phyloP scores from a whole-genome alignment of 2,329 filamentous ascomycete species.

The Colletotrichum graminicola region DNA sequence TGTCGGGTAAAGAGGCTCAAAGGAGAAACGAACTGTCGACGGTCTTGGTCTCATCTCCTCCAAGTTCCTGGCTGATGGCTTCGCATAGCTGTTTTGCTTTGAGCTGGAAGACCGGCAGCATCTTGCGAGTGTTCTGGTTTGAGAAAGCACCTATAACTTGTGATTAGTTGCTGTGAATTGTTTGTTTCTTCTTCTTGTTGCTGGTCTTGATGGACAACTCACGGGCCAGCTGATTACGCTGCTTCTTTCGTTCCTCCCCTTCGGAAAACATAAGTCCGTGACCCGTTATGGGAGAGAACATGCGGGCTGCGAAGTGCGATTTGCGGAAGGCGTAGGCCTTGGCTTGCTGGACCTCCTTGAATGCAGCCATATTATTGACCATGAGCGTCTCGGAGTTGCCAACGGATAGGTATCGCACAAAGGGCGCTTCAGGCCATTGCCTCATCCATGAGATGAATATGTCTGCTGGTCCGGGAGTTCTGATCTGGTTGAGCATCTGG shows the following conservation, averaged over 20 bases:
- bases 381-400: slow-evolving; percentile 54
- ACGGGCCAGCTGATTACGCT: slow-evolving; percentile 51
- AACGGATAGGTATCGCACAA: slow-evolving; percentile 55
- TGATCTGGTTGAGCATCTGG: slow-evolving; percentile 52
- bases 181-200: no score
- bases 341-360: slow-evolving; percentile 54
- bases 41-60: slow-evolving; percentile 40
- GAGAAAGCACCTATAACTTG: slow-evolving; percentile 50
- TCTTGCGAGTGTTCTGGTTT: slow-evolving; percentile 51
- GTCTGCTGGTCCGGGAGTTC: slow-evolving; percentile 46
- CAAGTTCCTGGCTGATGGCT: slow-evolving; percentile 48
- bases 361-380: slow-evolving; percentile 52
- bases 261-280: slow-evolving; percentile 54
- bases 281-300: slow-evolving; percentile 53
- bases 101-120: slow-evolving; percentile 53
- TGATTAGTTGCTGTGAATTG: background rate
- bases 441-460: slow-evolving; percentile 50
- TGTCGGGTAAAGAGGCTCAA: background rate
- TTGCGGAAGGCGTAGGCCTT: slow-evolving; percentile 56
- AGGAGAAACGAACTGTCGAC: slow-evolving; percentile 46
- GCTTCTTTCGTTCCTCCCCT: slow-evolving; percentile 50
- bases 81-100: slow-evolving; percentile 49
- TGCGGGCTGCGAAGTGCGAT: slow-evolving; percentile 49
- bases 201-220: background rate
- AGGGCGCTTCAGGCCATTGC: slow-evolving; percentile 50